Conservation (phyloP, 495 filamentous ascomycete species). For the Stereocaulon alpinum region DNA sequence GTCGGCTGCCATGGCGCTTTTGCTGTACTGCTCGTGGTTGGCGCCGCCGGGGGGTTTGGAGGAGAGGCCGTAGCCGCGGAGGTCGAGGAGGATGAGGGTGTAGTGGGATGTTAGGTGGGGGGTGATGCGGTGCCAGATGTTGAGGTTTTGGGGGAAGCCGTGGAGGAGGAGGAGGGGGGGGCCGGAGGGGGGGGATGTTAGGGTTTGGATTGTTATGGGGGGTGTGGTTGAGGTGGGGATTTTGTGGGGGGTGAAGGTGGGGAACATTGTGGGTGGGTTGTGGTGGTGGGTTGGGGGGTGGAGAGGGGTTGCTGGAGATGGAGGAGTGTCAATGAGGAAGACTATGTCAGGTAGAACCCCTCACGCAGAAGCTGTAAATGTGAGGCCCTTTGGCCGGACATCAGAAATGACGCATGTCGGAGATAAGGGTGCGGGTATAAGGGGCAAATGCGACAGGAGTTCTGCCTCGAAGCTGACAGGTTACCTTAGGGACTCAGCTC, state of each 20-base stretch:
- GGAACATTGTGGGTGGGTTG: background rate
- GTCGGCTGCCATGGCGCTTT: slow-evolving; percentile 30
- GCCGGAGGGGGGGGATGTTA: slow-evolving; percentile 17
- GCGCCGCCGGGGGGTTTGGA: slow-evolving; percentile 31
- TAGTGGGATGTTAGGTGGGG: slow-evolving; percentile 24
- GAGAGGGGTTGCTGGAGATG: too few relatives aligned
- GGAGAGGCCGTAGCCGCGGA: slow-evolving; percentile 33
- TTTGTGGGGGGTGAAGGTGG: background rate
- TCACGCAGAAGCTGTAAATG: too few relatives aligned
- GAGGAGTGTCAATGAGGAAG: too few relatives aligned
- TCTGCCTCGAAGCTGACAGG: too few relatives aligned
- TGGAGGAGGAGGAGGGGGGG: slow-evolving; percentile 34
- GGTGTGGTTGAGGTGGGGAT: background rate
- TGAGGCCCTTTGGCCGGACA: too few relatives aligned
- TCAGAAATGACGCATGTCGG: too few relatives aligned
- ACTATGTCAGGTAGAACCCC: too few relatives aligned
- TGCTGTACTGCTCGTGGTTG: slow-evolving; percentile 24
- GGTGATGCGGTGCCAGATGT: slow-evolving; percentile 31
- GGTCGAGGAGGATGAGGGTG: slow-evolving; percentile 29
- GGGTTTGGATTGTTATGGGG: slow-evolving; percentile 27
- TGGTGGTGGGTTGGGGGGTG: background rate
- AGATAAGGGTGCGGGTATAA: too few relatives aligned
- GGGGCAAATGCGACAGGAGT: too few relatives aligned
- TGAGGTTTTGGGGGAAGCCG: slow-evolving; percentile 28
- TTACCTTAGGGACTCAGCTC: too few relatives aligned